Evolutionary conservation across 805 yeast genomes (phyloP).

Genomic region (Starmerella bombi): DNA sequence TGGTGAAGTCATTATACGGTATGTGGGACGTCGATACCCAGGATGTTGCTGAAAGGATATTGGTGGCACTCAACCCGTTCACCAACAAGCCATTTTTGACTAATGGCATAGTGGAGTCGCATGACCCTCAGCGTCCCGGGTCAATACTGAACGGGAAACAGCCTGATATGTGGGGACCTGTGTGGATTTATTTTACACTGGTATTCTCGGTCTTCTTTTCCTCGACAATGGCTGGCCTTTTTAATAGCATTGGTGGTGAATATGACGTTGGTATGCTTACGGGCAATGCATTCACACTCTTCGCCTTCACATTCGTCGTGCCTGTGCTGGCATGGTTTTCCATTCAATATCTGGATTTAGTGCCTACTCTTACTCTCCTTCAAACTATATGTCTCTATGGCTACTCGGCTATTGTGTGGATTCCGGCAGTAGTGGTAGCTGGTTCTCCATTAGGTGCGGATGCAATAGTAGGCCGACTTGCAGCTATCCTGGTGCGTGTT

Average conservation of each 20-base stretch:
- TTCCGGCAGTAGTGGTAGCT: slow-evolving; percentile 59
- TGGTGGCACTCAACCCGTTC: slow-evolving; percentile 46
- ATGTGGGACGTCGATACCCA: slow-evolving; percentile 52
- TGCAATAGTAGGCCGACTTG: slow-evolving; percentile 32
- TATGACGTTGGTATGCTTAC: slow-evolving; percentile 51
- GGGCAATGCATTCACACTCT: slow-evolving; percentile 55
- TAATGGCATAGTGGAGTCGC: slow-evolving; percentile 20
- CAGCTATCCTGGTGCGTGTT: slow-evolving; percentile 46
- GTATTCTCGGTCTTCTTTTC: slow-evolving; percentile 63
- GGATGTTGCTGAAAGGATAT: slow-evolving; percentile 44
- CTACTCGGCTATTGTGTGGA: slow-evolving; percentile 71
- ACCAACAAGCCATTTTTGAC: slow-evolving; percentile 19
- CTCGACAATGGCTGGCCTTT: slow-evolving; percentile 51
- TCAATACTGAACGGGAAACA: slow-evolving; percentile 29
- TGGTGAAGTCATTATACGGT: slow-evolving; percentile 6
- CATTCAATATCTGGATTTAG: slow-evolving; percentile 44
- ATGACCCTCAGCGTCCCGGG: slow-evolving; percentile 15
- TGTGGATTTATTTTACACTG: slow-evolving; percentile 82
- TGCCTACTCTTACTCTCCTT: slow-evolving; percentile 33
- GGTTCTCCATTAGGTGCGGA: slow-evolving; percentile 45
- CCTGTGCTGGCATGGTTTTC: slow-evolving; percentile 46
- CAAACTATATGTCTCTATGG: slow-evolving; percentile 68
- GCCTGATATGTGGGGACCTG: slow-evolving; percentile 74
- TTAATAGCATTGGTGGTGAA: slow-evolving; percentile 44
- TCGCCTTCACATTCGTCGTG: slow-evolving; percentile 57